phyloP scores from a whole-genome alignment of 2,329 filamentous ascomycete species.

The Trichocomaceae sp. region DNA sequence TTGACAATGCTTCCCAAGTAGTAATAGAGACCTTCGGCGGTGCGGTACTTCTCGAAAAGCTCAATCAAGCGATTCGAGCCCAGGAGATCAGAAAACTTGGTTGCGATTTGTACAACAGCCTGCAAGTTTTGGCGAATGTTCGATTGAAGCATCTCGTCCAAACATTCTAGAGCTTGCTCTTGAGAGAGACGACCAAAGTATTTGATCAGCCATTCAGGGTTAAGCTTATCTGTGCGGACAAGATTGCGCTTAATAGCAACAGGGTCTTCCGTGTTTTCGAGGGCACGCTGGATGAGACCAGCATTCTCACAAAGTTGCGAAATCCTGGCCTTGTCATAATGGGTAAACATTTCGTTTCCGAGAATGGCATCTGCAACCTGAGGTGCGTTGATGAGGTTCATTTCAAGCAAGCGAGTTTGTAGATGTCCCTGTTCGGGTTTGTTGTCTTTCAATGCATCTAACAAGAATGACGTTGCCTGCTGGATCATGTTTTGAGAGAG shows the following conservation, averaged over 20 bases:
- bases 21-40: conserved; percentile 93
- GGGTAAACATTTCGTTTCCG: conserved; percentile 95
- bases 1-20: conserved; percentile 98
- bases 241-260: conserved; percentile 86
- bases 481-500: conserved; percentile 97
- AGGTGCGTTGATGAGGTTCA: conserved; percentile 94
- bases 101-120: conserved; percentile 88
- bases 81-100: conserved; percentile 94
- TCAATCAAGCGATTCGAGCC: conserved; percentile 84
- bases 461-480: conserved; percentile 93
- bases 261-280: conserved; percentile 93
- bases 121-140: conserved; percentile 98
- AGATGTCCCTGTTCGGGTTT: conserved; percentile 86
- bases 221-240: conserved; percentile 74
- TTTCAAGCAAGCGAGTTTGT: conserved; percentile 91
- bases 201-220: conserved; percentile 79
- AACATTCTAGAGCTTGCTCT: conserved; percentile 86
- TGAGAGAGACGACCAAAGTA: conserved; percentile 95
- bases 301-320: conserved; percentile 89
- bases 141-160: conserved; percentile 91
- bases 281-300: conserved; percentile 73
- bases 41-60: conserved; percentile 95
- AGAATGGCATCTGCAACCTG: conserved; percentile 97
- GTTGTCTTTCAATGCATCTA: conserved; percentile 93
- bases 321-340: conserved; percentile 89